These are phyloP conservation scores for Diaporthe sp. DNA, from an alignment of 2,329 filamentous ascomycete species.

Conservation along the genomic window DNA sequence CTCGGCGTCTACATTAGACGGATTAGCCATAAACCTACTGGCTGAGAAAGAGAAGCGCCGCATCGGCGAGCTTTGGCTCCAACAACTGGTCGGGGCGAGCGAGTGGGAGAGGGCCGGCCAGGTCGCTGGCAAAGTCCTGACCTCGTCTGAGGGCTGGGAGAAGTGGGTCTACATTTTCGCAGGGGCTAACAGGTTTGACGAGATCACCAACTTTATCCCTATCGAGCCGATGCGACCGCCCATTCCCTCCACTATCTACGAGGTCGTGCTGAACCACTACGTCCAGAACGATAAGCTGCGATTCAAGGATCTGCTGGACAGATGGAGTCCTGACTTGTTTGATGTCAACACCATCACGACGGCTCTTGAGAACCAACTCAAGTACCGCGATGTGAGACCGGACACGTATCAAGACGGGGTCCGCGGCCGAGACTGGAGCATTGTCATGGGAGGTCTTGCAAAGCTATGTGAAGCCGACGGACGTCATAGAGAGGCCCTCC, in stretches of 20 bases:
- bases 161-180: conserved; percentile 96
- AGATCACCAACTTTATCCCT: conserved; percentile 89
- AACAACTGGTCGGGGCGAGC: conserved; percentile 81
- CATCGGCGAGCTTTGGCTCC: conserved; percentile 94
- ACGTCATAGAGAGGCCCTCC: conserved; percentile 85
- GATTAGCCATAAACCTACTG: conserved; percentile 73
- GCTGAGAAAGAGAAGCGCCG: conserved; percentile 89
- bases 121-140: conserved; percentile 86
- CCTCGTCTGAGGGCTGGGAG: conserved; percentile 87
- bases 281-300: conserved; percentile 81
- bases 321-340: conserved; percentile 89
- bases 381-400: conserved; percentile 80
- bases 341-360: conserved; percentile 82
- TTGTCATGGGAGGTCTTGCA: conserved; percentile 88
- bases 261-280: conserved; percentile 91
- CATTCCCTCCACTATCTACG: conserved; percentile 86
- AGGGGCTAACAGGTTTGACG: conserved; percentile 86
- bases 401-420: conserved; percentile 82
- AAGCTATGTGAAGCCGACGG: conserved; percentile 87
- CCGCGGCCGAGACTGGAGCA: conserved; percentile 85
- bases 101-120: conserved; percentile 85
- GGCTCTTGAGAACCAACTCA: conserved; percentile 85
- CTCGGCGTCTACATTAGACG: conserved; percentile 72
- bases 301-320: conserved; percentile 84
- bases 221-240: conserved; percentile 82